A percentile compares a stretch with the other conserved stretches of the same genome.
Evolutionary conservation across 1,284 basidiomycete species (phyloP).

Genomic region (Pterulicium gracile): DNA sequence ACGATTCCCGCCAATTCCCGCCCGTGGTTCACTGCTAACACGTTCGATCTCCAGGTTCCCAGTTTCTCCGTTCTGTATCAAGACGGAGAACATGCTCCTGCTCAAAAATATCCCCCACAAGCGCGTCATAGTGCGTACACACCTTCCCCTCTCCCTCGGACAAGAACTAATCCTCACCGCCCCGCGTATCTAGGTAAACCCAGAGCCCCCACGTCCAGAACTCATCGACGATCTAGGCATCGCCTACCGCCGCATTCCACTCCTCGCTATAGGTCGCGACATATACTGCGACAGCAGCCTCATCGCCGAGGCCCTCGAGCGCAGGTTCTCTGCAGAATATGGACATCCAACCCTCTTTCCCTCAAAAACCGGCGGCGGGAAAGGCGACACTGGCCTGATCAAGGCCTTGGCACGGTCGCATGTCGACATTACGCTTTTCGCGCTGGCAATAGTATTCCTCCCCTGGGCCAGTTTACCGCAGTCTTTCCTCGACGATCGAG

Average conservation of each 20-base stretch:
- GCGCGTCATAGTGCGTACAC: slow-evolving; percentile 30
- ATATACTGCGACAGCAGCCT: slow-evolving; percentile 43
- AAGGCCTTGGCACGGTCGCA: slow-evolving; percentile 36
- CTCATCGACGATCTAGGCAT: slow-evolving; percentile 39
- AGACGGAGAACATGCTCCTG: slow-evolving; percentile 37
- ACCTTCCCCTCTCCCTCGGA: not conserved
- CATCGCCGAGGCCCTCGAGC: slow-evolving; percentile 36
- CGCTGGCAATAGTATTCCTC: slow-evolving; percentile 25
- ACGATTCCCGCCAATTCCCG: not conserved
- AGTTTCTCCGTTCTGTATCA: slow-evolving; percentile 37
- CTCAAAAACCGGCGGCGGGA: slow-evolving; percentile 25
- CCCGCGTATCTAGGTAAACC: slow-evolving; percentile 6
- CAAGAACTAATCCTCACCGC: not conserved
- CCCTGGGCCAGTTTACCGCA: slow-evolving; percentile 36
- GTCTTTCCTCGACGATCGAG: slow-evolving; percentile 38
- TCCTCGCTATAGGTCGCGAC: slow-evolving; percentile 45
- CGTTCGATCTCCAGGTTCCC: slow-evolving; percentile 37
- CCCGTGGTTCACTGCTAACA: not conserved
- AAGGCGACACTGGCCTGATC: slow-evolving; percentile 31
- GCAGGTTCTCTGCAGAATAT: slow-evolving; percentile 32
- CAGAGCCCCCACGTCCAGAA: slow-evolving; percentile 52
- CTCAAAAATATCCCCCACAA: slow-evolving; percentile 38
- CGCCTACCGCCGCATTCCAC: slow-evolving; percentile 40
- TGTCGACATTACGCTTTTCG: slow-evolving; percentile 31
- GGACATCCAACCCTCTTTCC: slow-evolving; percentile 42